A percentile compares a stretch with the other conserved stretches of the same genome.
Conservation (phyloP, 306 rosid genomes). For the Corylus americana region DNA sequence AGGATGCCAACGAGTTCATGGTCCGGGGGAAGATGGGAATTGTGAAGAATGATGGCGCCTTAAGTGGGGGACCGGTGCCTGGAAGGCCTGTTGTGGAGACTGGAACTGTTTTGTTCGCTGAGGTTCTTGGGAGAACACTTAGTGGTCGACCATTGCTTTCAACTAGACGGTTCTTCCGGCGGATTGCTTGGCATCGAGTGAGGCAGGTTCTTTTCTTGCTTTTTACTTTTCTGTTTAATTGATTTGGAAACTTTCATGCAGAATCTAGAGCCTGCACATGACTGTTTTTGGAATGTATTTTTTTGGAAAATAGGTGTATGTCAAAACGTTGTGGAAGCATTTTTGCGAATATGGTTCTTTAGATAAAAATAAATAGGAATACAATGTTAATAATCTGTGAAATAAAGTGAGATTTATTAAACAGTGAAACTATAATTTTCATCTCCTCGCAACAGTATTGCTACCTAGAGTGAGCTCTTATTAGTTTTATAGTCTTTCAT, state of each 20-base stretch:
- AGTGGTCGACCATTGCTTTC: slow-evolving; percentile 95
- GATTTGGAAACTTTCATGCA: slow-evolving; percentile 21
- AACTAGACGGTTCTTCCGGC: slow-evolving; percentile 77
- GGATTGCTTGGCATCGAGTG: slow-evolving; percentile 91
- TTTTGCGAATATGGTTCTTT: neutral
- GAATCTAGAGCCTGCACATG: slow-evolving; percentile 24
- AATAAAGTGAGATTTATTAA: neutral
- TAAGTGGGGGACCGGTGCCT: slow-evolving; percentile 41
- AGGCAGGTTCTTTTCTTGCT: slow-evolving; percentile 92
- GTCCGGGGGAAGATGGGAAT: slow-evolving; percentile 82
- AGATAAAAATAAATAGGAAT: neutral
- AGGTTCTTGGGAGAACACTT: slow-evolving; percentile 92
- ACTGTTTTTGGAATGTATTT: slow-evolving; percentile 16
- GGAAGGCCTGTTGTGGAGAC: slow-evolving; percentile 80
- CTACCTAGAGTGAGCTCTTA: neutral
- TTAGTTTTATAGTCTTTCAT: slow-evolving; percentile 1
- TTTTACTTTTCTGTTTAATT: slow-evolving; percentile 30
- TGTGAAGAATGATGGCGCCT: slow-evolving; percentile 69
- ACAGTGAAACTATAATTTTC: neutral
- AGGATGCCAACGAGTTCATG: slow-evolving; percentile 57
- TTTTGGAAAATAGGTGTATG: slow-evolving; percentile 6
- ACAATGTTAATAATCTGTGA: neutral
- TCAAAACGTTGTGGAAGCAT: neutral
- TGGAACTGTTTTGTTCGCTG: slow-evolving; percentile 87
- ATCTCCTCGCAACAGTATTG: neutral